Evolutionary conservation across 371 early-diverging fungal genomes (phyloP).

Genomic region (Mycotypha africana): DNA sequence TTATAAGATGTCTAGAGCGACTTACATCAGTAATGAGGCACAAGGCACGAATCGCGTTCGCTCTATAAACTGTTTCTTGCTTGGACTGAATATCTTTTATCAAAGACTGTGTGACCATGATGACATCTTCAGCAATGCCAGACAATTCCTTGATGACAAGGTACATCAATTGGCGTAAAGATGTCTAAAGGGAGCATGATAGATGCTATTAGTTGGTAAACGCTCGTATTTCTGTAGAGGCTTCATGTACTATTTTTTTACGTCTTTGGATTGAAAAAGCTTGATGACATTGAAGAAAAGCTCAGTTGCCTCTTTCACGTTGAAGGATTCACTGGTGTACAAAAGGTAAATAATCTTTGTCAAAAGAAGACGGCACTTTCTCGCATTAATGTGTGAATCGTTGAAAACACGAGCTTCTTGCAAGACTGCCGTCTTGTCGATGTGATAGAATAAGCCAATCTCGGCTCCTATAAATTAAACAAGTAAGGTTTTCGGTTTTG

Average conservation of each 20-base stretch:
- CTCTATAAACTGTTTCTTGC: conserved; percentile 83
- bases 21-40: conserved; percentile 90
- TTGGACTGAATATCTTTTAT: conserved; percentile 97
- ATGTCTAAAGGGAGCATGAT: conserved; percentile 69
- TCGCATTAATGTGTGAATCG: conserved; percentile 93
- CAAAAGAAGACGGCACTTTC: conserved; percentile 87
- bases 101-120: conserved; percentile 94
- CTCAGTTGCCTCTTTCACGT: conserved; percentile 92
- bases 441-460: conserved; percentile 20
- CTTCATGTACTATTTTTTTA: conserved; percentile 51
- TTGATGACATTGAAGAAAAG: conserved; percentile 97
- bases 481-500: too few species aligned
- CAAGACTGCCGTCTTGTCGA: conserved; percentile 91
- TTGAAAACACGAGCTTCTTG: conserved; percentile 97
- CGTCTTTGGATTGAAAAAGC: conserved; percentile 95
- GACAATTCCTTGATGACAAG: conserved; percentile 95
- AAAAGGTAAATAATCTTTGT: conserved; percentile 94
- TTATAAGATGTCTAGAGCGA: too few species aligned
- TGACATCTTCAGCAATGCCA: conserved; percentile 90
- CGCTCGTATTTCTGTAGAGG: too few species aligned
- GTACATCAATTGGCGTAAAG: conserved; percentile 94
- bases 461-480: too few species aligned
- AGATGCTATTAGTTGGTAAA: too few species aligned
- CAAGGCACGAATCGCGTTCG: conserved; percentile 96
- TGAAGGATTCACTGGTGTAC: conserved; percentile 86